These are phyloP conservation scores for Fusarium caatingaense DNA, from an alignment of 2,329 filamentous ascomycete species.

Conservation along the genomic window DNA sequence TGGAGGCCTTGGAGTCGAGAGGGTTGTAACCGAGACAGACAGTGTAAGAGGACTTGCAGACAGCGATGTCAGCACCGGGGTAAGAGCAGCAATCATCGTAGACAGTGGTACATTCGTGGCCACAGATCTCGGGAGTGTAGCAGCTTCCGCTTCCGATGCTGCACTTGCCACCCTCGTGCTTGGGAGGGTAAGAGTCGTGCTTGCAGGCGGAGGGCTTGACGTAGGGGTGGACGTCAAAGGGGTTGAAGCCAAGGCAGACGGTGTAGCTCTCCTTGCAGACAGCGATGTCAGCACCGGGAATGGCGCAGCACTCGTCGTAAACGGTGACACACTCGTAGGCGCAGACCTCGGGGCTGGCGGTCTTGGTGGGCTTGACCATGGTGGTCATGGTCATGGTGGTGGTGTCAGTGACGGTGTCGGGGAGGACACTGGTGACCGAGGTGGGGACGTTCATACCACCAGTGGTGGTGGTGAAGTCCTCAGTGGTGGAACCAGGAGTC, in stretches of 20 bases:
- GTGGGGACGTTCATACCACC: conserved; percentile 24
- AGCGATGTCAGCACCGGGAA: conserved; percentile 10
- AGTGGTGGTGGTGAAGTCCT: background rate
- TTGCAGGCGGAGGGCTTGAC: conserved; percentile 24
- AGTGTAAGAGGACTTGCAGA: conserved; percentile 26
- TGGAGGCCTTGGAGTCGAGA: conserved; percentile 7
- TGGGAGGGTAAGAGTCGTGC: conserved; percentile 9
- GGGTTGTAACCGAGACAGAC: conserved; percentile 34
- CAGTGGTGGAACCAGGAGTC: background rate
- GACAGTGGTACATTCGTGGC: conserved; percentile 24
- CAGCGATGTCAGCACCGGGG: conserved; percentile 3
- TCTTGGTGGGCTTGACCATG: conserved; percentile 12
- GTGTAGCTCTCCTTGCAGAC: conserved; percentile 31
- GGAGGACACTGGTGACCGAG: background rate
- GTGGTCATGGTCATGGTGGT: conserved; percentile 23
- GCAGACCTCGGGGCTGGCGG: conserved; percentile 1
- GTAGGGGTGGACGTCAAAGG: conserved; percentile 9
- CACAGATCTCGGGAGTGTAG: conserved; percentile 26
- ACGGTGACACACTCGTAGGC: conserved; percentile 20
- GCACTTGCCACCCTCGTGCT: background rate
- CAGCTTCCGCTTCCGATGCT: conserved; percentile 13
- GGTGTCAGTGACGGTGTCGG: background rate
- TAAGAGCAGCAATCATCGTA: conserved; percentile 27
- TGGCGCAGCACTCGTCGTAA: conserved; percentile 27
- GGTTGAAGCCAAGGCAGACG: conserved; percentile 31